Base-by-base conservation (phyloP, 768 basidiomycete genomes). In the Tulasnella sp. region DNA sequence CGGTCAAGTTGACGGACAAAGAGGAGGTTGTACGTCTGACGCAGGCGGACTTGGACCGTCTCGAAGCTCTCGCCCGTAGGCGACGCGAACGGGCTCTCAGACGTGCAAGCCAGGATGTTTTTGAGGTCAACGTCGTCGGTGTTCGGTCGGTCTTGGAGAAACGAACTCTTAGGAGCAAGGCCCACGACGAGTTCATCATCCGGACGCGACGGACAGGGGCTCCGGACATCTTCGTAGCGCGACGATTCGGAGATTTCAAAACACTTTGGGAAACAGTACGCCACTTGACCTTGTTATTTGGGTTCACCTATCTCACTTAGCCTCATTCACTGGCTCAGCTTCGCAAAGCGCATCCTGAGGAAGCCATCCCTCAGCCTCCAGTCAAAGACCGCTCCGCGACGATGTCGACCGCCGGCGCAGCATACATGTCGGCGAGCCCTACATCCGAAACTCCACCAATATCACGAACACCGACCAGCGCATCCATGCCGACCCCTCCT, bases 121-220 rank as follows among this genome's bases (percentile, higher is more conserved):
- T 99, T 82, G 93, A 96, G 77, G 92, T 99, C 82, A 99, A 99
- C 84, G 89, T 99, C 71, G 89, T 98, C 68, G 91, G 94, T 58
- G 94, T 99, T 12, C 89, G 96, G 81, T 90, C 92, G 0, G 92
- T 97, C 4, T 85, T 91, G 5, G 93, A 94, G 84, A 96, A 92
- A 86, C 94, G 95, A 10, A 90, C 95, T 56, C 89, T 99, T 81
- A 88, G 98, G 80, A 95, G 91, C 84, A 91, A 92, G 82, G 89
- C 88, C 18, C 97, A 98, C 85, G 97, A 99, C 86, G 98, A 99
- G 88, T 99, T 99, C 84, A 92, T 99, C 82, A 91, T 99, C 40
- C 91, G 95, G 40, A 99, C 97, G 0, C 89, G 92, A 21, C 89
- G 96, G 58, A 89, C 91, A 8, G 88, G 90, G 19, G 88, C 88